These are phyloP conservation scores for Debaryomyces subglobosus DNA, from an alignment of 1,139 yeast species.

Conservation along the genomic window DNA sequence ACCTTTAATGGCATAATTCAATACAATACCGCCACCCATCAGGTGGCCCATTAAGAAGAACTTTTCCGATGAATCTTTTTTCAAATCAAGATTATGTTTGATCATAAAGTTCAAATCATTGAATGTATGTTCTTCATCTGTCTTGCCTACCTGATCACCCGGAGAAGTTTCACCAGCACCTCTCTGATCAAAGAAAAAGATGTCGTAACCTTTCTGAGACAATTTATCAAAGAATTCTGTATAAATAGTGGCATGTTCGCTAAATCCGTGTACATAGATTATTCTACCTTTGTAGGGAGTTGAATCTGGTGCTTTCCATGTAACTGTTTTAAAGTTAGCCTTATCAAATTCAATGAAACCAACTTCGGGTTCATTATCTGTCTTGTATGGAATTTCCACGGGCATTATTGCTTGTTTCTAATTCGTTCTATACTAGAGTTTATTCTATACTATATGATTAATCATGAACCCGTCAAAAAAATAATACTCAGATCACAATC, in stretches of 20 bases:
- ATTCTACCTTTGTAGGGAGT: conserved; percentile 54
- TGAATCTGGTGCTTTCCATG: conserved; percentile 43
- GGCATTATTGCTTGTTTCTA: conserved; percentile 10
- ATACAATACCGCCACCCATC: conserved; percentile 91
- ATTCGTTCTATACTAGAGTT: not conserved
- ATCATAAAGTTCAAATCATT: conserved; percentile 72
- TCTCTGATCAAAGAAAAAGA: conserved; percentile 81
- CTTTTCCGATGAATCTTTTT: conserved; percentile 35
- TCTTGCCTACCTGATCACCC: conserved; percentile 60
- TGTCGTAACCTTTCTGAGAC: conserved; percentile 66
- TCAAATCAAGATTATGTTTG: conserved; percentile 32
- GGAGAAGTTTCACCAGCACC: conserved; percentile 83
- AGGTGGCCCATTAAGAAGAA: conserved; percentile 79
- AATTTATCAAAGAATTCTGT: conserved; percentile 61
- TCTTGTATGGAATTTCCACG: conserved; percentile 35
- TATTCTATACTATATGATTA: too few relatives aligned
- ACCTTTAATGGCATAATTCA: conserved; percentile 77
- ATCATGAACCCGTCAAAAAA: not conserved
- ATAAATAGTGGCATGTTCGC: conserved; percentile 63
- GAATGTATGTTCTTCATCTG: conserved; percentile 65
- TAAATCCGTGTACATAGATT: conserved; percentile 78
- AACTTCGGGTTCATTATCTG: conserved; percentile 33
- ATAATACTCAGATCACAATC: not conserved
- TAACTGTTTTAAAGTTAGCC: conserved; percentile 42
- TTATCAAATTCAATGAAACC: conserved; percentile 37